These are phyloP conservation scores for Brassica napus DNA, from an alignment of 345 rosid species.

Conservation along the genomic window Da-Ae NC_063442.1:44452001-44452500, in stretches of 20 bases:
- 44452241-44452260: neutral
- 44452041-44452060: slow-evolving; percentile 45
- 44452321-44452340: slow-evolving; percentile 77
- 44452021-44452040: slow-evolving; percentile 72
- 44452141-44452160: neutral
- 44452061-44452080: slow-evolving; percentile 55
- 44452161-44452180: neutral
- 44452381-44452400: slow-evolving; percentile 77
- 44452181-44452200: neutral
- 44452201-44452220: neutral
- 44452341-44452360: slow-evolving; percentile 20
- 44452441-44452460: slow-evolving; percentile 70
- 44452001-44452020: slow-evolving; percentile 92
- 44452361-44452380: slow-evolving; percentile 70
- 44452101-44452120: slow-evolving; percentile 44
- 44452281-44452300: slow-evolving; percentile 32
- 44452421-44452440: slow-evolving; percentile 53
- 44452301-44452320: slow-evolving; percentile 74
- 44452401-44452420: slow-evolving; percentile 63
- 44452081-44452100: slow-evolving; percentile 66
- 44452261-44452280: neutral
- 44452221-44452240: neutral
- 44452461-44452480: slow-evolving; percentile 31
- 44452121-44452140: neutral
- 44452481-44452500: slow-evolving; percentile 45